phyloP scores from a whole-genome alignment of 176 grass and related monocot genomes.

The Chrysopogon serrulatus region DNA sequence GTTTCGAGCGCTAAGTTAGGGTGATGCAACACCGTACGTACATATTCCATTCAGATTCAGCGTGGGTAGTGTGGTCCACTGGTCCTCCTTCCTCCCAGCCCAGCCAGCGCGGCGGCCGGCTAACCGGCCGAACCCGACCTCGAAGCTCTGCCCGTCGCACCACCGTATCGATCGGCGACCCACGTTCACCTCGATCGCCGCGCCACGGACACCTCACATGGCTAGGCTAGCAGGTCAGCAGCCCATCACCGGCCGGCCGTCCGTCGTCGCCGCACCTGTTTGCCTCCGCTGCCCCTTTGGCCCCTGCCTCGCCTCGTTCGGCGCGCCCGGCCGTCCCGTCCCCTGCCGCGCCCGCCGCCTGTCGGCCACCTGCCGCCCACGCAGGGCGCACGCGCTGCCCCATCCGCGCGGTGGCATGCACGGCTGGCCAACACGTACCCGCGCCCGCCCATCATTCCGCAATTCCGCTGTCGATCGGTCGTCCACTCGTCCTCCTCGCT shows the following conservation, averaged over 20 bases:
- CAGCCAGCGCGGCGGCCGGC: background rate
- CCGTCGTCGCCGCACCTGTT: background rate
- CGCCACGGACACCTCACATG: constrained; percentile 30
- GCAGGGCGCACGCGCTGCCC: constrained; percentile 26
- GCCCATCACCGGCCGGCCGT: background rate
- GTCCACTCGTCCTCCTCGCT: background rate
- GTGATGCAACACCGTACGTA: no score
- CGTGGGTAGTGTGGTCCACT: background rate
- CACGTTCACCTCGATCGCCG: background rate
- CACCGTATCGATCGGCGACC: background rate
- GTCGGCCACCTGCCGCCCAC: constrained; percentile 55
- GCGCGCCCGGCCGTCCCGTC: background rate
- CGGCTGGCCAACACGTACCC: constrained; percentile 15
- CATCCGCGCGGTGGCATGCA: constrained; percentile 23
- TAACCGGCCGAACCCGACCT: background rate
- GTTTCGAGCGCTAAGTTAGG: no score
- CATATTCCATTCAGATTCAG: no score
- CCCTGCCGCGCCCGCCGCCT: no score
- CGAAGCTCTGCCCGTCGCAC: background rate
- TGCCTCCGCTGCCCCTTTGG: background rate
- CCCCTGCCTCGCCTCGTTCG: constrained; percentile 1
- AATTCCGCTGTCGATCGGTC: background rate
- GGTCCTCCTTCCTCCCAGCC: background rate
- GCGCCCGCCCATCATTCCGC: constrained; percentile 14
- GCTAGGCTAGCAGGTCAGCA: background rate